phyloP scores from a whole-genome alignment of 257 asterid genomes.

The Solanum corneliomulleri region DNA sequence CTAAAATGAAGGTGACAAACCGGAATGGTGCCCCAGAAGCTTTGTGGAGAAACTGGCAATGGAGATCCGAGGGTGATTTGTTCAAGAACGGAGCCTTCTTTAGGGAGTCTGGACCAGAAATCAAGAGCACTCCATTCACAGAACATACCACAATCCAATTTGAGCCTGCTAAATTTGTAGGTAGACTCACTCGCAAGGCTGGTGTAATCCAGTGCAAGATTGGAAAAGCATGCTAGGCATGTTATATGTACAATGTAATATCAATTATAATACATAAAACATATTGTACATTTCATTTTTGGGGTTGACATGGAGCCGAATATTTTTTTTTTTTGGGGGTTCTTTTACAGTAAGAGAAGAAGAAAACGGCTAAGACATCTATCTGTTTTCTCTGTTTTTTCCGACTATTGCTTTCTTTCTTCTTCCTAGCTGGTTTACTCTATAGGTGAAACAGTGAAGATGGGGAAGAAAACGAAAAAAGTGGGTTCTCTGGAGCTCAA shows the following conservation, averaged over 20 bases:
- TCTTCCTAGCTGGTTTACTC: background rate
- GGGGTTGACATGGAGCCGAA: background rate
- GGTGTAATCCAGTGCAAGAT: constrained; percentile 48
- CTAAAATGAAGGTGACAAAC: constrained; percentile 47
- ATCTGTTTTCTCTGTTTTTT: background rate
- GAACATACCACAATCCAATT: constrained; percentile 13
- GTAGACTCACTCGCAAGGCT: constrained; percentile 53
- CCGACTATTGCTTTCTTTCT: background rate
- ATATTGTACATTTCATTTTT: background rate
- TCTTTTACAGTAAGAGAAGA: background rate
- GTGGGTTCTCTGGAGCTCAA: background rate
- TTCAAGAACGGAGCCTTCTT: constrained; percentile 65
- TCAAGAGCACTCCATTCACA: constrained; percentile 13
- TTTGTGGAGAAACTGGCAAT: constrained; percentile 59
- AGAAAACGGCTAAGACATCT: background rate
- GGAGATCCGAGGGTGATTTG: constrained; percentile 68
- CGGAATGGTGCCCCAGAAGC: constrained; percentile 25
- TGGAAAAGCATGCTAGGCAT: constrained; percentile 13
- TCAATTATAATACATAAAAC: background rate
- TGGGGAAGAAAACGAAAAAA: background rate
- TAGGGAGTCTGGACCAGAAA: constrained; percentile 38
- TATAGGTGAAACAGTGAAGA: background rate
- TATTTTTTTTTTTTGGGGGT: background rate
- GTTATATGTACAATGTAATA: background rate
- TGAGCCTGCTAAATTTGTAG: constrained; percentile 52